A percentile compares a stretch with the other conserved stretches of the same genome.
phyloP scores from a whole-genome alignment of 495 filamentous ascomycete species.

The Astrothelium macrocarpum region DNA sequence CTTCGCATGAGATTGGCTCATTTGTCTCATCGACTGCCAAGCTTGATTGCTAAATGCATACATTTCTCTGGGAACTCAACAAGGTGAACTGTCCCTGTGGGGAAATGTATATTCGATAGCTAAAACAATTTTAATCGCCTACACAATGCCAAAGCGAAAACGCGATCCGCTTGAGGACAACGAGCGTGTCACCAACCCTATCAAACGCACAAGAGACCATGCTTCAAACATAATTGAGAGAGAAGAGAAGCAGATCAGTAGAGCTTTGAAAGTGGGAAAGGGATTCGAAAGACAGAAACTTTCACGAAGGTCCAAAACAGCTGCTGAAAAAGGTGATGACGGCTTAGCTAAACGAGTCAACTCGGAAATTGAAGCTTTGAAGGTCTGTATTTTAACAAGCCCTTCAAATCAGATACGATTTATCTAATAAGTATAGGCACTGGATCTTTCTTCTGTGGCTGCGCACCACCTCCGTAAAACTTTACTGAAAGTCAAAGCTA shows the following conservation, averaged over 20 bases:
- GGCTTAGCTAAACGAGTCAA: slow-evolving; percentile 43
- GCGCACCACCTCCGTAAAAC: slow-evolving; percentile 65
- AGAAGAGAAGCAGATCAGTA: slow-evolving; percentile 7
- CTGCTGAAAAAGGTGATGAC: slow-evolving; percentile 40
- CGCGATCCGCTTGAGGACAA: slow-evolving; percentile 4
- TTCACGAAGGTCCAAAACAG: slow-evolving; percentile 62
- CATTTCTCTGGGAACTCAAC: too few species aligned
- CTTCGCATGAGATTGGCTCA: too few species aligned
- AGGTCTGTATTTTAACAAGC: slow-evolving; percentile 41
- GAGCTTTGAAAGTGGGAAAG: slow-evolving; percentile 55
- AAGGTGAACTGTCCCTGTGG: too few species aligned
- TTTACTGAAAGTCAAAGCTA: slow-evolving; percentile 60
- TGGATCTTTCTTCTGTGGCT: slow-evolving; percentile 57
- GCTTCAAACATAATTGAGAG: neutral
- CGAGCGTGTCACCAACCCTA: neutral
- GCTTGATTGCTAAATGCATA: too few species aligned
- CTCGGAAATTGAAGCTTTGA: slow-evolving; percentile 64
- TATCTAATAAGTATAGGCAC: slow-evolving; percentile 21
- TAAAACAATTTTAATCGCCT: too few species aligned
- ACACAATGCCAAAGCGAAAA: slow-evolving; percentile 22
- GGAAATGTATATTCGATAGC: too few species aligned
- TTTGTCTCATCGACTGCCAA: too few species aligned
- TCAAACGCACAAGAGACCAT: neutral
- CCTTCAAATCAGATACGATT: neutral
- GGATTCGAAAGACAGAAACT: slow-evolving; percentile 87